Evolutionary conservation across 768 basidiomycete species (phyloP).

Genomic region (Rhizopogon vulgaris): DNA sequence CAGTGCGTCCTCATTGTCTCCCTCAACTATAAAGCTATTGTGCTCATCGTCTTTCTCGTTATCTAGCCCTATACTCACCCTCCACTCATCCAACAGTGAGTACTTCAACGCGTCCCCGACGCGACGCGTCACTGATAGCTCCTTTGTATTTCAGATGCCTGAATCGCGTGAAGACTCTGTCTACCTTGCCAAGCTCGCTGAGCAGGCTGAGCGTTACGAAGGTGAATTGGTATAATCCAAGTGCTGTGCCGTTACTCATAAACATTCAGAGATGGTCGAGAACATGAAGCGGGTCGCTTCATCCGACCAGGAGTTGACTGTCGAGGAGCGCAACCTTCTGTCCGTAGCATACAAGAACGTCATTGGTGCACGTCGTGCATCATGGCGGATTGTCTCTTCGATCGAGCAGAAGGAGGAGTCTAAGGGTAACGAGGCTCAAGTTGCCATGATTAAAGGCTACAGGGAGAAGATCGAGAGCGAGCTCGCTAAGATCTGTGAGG

Average conservation of each 20-base stretch:
- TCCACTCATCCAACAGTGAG: conserved; percentile 35
- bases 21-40: conserved; percentile 26
- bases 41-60: conserved; percentile 27
- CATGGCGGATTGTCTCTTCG: conserved; percentile 96
- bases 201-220: conserved; percentile 99
- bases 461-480: conserved; percentile 97
- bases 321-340: conserved; percentile 96
- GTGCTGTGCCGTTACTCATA: conserved; percentile 5
- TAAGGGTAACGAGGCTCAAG: conserved; percentile 95
- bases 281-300: conserved; percentile 99
- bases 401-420: conserved; percentile 99
- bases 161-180: conserved; percentile 90
- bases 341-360: conserved; percentile 99
- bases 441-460: conserved; percentile 96
- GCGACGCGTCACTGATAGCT: conserved; percentile 20
- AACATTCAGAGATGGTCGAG: conserved; percentile 83
- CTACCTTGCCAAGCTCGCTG: conserved; percentile 99
- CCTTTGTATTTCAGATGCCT: conserved; percentile 50
- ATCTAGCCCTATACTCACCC: conserved; percentile 16
- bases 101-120: conserved; percentile 31
- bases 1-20: conserved; percentile 34
- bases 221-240: conserved; percentile 38
- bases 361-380: conserved; percentile 95
- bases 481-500: conserved; percentile 97
- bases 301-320: conserved; percentile 95